Conservation (phyloP, 148 eudicot genomes). For the Drosera capensis region DNA sequence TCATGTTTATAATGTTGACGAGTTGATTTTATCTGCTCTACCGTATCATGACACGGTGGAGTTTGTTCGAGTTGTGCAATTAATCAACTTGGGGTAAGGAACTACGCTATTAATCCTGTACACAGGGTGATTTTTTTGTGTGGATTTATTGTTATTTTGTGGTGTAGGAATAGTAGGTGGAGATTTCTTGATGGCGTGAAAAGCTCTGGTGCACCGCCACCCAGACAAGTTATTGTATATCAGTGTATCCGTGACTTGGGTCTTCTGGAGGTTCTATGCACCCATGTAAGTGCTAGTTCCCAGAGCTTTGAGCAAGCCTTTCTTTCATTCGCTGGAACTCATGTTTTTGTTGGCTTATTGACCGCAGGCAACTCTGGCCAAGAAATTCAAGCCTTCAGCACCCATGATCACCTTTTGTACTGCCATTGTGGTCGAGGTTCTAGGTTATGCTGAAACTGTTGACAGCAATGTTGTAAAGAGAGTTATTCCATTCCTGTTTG, state of each 20-base stretch:
- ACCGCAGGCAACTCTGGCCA: conserved; percentile 38
- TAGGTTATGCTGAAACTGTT: conserved; percentile 41
- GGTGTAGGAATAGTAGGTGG: conserved; percentile 58
- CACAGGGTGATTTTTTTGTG: neutral
- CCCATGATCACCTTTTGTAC: conserved; percentile 59
- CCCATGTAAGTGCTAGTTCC: conserved; percentile 22
- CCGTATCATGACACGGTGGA: conserved; percentile 84
- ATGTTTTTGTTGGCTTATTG: neutral
- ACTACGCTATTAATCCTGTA: neutral
- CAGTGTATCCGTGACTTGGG: conserved; percentile 71
- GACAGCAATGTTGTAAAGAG: conserved; percentile 52
- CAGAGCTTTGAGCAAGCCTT: neutral
- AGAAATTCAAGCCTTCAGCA: conserved; percentile 52
- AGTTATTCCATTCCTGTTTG: conserved; percentile 54
- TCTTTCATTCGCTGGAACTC: neutral
- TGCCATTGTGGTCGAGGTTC: conserved; percentile 64
- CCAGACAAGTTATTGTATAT: conserved; percentile 76
- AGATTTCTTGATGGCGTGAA: conserved; percentile 82
- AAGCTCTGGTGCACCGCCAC: conserved; percentile 72
- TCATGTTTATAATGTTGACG: conserved; percentile 67
- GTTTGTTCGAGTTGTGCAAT: conserved; percentile 74
- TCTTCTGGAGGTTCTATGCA: conserved; percentile 57
- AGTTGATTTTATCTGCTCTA: conserved; percentile 65
- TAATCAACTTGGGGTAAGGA: conserved; percentile 51
- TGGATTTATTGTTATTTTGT: neutral